Evolutionary conservation across 73 alveolate genomes (phyloP).

Genomic region (Effrenium voratum): DNA sequence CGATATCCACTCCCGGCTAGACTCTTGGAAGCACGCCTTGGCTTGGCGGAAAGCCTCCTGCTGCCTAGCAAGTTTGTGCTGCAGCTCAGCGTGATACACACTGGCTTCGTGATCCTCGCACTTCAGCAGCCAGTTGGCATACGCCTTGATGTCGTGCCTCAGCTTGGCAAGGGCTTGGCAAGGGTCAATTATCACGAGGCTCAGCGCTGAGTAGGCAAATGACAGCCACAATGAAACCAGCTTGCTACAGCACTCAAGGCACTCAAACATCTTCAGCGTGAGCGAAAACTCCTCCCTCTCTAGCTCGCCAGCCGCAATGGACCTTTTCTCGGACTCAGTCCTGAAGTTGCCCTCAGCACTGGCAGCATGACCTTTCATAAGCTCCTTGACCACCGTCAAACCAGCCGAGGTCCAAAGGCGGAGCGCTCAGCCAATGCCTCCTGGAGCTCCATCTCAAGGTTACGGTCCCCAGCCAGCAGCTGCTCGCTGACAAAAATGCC

Average conservation of each 20-base stretch:
- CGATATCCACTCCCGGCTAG: background rate
- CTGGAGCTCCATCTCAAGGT: background rate
- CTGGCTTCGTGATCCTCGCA: background rate
- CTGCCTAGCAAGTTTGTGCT: background rate
- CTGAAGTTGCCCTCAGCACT: background rate
- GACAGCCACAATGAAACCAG: too few species aligned
- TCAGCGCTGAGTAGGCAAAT: too few species aligned
- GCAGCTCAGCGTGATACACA: background rate
- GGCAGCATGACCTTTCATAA: background rate
- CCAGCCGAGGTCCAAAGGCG: background rate
- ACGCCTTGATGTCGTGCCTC: constrained; percentile 27
- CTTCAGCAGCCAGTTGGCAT: background rate
- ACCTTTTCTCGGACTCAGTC: background rate
- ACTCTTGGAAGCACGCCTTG: background rate
- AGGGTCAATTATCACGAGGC: too few species aligned
- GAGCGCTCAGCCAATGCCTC: background rate
- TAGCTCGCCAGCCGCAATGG: constrained; percentile 21
- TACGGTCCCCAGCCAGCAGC: background rate
- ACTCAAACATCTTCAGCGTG: background rate
- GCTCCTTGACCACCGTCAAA: background rate
- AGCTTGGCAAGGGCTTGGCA: background rate
- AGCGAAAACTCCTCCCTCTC: constrained; percentile 19
- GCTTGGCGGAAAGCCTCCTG: background rate
- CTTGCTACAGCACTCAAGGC: background rate
- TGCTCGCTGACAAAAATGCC: background rate